Conservation (phyloP, 1,139 yeast species). For the Arxiozyma bovina region DNA sequence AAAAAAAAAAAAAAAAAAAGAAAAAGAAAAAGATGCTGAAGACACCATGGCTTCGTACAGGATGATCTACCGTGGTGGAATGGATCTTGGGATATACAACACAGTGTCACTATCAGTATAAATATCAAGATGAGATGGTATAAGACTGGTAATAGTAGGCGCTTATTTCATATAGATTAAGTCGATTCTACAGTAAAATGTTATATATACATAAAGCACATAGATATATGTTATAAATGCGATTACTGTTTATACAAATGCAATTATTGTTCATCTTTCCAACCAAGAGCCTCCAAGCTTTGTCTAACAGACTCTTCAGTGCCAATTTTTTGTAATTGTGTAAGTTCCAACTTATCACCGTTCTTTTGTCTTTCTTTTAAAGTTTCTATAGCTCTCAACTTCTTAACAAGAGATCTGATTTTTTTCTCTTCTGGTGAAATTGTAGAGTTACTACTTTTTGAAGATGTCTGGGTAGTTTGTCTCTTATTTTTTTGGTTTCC, state of each 20-base stretch:
- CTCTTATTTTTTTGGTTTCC: not conserved
- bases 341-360: conserved; percentile 84
- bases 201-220: not conserved
- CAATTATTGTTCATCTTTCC: conserved; percentile 35
- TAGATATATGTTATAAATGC: not conserved
- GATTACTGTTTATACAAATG: not conserved
- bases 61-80: not conserved
- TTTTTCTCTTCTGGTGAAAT: conserved; percentile 68
- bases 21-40: too few relatives aligned
- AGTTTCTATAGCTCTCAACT: conserved; percentile 86
- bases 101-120: not conserved
- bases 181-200: not conserved
- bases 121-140: not conserved
- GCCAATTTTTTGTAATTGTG: conserved; percentile 81
- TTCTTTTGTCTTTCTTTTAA: conserved; percentile 76
- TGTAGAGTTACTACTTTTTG: conserved; percentile 34
- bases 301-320: conserved; percentile 73
- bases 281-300: conserved; percentile 68
- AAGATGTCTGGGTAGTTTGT: not conserved
- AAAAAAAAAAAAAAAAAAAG: too few relatives aligned
- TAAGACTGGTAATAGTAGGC: not conserved
- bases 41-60: not conserved
- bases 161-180: too few relatives aligned
- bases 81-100: too few relatives aligned
- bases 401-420: conserved; percentile 80